A percentile compares a stretch with the other conserved stretches of the same genome.
Conservation (phyloP, 2,329 filamentous ascomycete genomes). For the Mariannaea elegans region DNA sequence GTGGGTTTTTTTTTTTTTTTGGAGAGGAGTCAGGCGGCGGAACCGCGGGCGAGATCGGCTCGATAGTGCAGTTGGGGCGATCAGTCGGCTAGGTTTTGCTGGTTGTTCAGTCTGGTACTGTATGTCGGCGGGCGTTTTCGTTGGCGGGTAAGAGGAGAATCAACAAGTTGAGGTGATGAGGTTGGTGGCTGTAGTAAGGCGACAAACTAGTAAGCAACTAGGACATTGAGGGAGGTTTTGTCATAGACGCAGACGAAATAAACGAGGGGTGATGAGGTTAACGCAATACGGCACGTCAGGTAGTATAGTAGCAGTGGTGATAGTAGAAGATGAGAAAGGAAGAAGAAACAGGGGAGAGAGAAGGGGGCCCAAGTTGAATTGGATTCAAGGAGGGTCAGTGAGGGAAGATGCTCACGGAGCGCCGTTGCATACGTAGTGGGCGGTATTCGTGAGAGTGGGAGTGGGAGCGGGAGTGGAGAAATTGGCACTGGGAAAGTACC, state of each 20-base stretch:
- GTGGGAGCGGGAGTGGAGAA: no score
- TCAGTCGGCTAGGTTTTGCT: slow-evolving; percentile 22
- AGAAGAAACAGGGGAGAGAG: not conserved
- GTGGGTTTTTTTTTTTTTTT: slow-evolving; percentile 37
- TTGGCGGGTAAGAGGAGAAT: not conserved
- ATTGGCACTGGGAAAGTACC: no score
- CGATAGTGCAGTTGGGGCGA: slow-evolving; percentile 28
- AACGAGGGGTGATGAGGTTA: no score
- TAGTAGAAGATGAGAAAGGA: not conserved
- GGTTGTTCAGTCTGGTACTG: slow-evolving; percentile 24
- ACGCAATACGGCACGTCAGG: no score
- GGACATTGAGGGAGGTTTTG: no score
- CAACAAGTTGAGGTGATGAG: not conserved
- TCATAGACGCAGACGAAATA: no score
- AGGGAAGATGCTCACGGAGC: slow-evolving; percentile 6
- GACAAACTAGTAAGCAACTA: no score
- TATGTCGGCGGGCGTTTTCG: not conserved
- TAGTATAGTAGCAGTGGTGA: not conserved
- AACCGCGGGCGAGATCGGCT: slow-evolving; percentile 35
- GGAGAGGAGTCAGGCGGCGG: slow-evolving; percentile 35
- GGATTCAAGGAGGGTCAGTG: slow-evolving; percentile 8
- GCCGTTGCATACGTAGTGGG: no score
- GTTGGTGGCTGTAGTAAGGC: slow-evolving; percentile 4
- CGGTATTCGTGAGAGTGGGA: not conserved
- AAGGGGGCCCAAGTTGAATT: slow-evolving; percentile 4